Evolutionary conservation across 345 rosid genomes (phyloP).

Genomic region (Physaria fendleri): DNA sequence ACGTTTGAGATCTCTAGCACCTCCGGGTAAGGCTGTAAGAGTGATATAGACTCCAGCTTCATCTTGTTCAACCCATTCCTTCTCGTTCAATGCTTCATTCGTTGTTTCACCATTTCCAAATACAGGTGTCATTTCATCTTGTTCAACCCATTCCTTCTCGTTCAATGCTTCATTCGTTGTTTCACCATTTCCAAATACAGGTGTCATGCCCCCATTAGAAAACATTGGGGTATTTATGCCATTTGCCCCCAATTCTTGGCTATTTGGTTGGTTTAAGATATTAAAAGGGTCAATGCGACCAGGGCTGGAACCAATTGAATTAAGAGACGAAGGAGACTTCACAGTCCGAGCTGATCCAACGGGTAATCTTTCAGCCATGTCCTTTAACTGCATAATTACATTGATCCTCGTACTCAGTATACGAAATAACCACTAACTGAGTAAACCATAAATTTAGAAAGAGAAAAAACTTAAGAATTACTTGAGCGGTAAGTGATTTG

Average conservation of each 20-base stretch:
- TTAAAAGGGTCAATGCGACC: conserved; percentile 38
- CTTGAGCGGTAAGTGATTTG: conserved; percentile 95
- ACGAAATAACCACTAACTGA: not conserved
- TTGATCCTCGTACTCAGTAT: conserved; percentile 19
- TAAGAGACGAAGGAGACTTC: conserved; percentile 48
- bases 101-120: conserved; percentile 48
- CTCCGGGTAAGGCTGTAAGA: conserved; percentile 77
- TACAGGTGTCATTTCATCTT: conserved; percentile 71
- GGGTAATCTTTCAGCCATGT: conserved; percentile 92
- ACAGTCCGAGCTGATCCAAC: conserved; percentile 47
- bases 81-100: conserved; percentile 53
- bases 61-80: conserved; percentile 96
- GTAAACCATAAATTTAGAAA: too few relatives aligned
- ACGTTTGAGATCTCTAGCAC: conserved; percentile 89
- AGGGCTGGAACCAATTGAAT: conserved; percentile 59
- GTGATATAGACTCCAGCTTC: conserved; percentile 97
- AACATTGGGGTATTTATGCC: conserved; percentile 36
- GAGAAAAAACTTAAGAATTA: too few relatives aligned
- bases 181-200: conserved; percentile 44
- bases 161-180: conserved; percentile 49
- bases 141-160: conserved; percentile 93
- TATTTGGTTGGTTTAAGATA: conserved; percentile 40
- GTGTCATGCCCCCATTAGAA: conserved; percentile 51
- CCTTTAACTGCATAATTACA: conserved; percentile 47
- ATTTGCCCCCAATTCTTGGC: conserved; percentile 45